Conservation (phyloP, 768 basidiomycete species). For the Suillus discolor region DNA sequence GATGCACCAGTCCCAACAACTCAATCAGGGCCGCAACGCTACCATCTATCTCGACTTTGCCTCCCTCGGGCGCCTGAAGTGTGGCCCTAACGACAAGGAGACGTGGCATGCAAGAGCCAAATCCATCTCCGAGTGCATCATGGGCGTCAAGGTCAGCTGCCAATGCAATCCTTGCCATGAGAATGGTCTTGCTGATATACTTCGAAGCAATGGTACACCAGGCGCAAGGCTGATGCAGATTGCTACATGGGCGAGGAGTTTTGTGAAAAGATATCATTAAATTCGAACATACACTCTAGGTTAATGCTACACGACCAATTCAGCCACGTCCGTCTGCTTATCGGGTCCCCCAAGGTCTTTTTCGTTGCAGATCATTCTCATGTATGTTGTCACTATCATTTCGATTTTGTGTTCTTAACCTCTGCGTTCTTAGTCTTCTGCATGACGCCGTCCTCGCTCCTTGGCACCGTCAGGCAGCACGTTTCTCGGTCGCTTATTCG, state of each 20-base stretch:
- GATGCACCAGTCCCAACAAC: conserved; percentile 55
- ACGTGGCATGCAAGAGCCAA: conserved; percentile 79
- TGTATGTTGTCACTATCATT: too few relatives aligned
- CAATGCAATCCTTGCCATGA: background rate
- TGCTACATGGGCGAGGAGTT: conserved; percentile 94
- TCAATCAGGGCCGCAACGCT: conserved; percentile 62
- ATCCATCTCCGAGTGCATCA: conserved; percentile 75
- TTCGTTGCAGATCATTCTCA: too few relatives aligned
- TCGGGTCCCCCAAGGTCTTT: too few relatives aligned
- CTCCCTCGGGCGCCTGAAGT: conserved; percentile 66
- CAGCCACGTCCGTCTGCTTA: too few relatives aligned
- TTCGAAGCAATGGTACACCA: conserved; percentile 86
- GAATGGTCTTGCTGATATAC: background rate
- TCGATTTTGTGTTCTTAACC: too few relatives aligned
- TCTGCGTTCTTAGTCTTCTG: too few relatives aligned
- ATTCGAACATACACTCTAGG: too few relatives aligned
- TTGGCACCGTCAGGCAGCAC: too few relatives aligned
- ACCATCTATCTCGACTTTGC: conserved; percentile 86
- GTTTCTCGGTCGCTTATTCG: too few relatives aligned
- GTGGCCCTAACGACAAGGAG: conserved; percentile 74
- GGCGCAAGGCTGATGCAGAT: conserved; percentile 79
- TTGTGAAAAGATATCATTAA: too few relatives aligned
- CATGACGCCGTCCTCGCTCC: too few relatives aligned
- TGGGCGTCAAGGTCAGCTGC: conserved; percentile 84
- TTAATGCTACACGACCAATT: too few relatives aligned